These are phyloP conservation scores for Calonectria montana DNA, from an alignment of 2,329 filamentous ascomycete species.

Conservation along the genomic window DNA sequence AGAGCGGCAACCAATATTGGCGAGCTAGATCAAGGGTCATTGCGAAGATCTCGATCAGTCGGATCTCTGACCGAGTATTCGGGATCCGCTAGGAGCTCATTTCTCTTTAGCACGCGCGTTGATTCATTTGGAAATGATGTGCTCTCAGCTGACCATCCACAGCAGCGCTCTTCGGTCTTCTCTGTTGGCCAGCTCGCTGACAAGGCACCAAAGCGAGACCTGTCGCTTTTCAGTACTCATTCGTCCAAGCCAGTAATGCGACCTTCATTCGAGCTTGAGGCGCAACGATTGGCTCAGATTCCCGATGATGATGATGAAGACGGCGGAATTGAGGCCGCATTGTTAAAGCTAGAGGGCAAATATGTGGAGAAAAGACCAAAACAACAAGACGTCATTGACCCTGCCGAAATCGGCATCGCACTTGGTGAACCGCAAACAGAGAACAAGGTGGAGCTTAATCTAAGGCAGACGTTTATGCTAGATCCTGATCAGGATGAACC, in stretches of 20 bases:
- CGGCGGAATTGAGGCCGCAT: conserved; percentile 90
- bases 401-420: conserved; percentile 36
- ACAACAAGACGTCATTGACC: conserved; percentile 22
- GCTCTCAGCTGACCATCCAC: conserved; percentile 32
- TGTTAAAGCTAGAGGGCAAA: conserved; percentile 91
- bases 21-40: conserved; percentile 63
- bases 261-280: conserved; percentile 88
- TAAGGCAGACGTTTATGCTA: conserved; percentile 53
- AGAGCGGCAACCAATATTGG: conserved; percentile 74
- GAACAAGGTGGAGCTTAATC: conserved; percentile 56
- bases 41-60: conserved; percentile 67
- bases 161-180: conserved; percentile 58
- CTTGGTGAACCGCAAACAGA: conserved; percentile 40
- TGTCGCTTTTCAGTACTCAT: conserved; percentile 71
- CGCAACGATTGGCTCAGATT: conserved; percentile 86
- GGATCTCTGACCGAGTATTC: conserved; percentile 71
- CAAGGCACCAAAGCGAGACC: conserved; percentile 55
- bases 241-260: conserved; percentile 73
- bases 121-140: conserved; percentile 41
- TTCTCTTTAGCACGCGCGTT: conserved; percentile 56
- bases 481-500: conserved; percentile 34
- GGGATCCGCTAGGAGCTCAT: conserved; percentile 70
- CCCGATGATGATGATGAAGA: conserved; percentile 81
- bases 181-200: conserved; percentile 70
- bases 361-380: conserved; percentile 67